These are phyloP conservation scores for Phytophthora quininea DNA, from an alignment of 352 stramenopile species.

Conservation along the genomic window DNA sequence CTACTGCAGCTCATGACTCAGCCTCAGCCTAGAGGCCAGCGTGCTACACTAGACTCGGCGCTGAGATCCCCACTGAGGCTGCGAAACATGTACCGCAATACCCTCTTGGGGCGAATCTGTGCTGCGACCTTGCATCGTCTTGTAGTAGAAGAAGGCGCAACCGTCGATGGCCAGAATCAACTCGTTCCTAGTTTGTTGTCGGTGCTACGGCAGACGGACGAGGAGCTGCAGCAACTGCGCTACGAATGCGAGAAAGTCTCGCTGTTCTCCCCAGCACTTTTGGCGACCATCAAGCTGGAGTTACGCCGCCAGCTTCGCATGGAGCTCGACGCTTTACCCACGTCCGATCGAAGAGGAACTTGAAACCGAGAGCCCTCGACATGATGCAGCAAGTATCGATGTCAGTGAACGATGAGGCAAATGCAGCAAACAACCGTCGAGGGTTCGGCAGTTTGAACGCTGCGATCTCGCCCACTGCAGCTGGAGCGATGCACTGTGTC, in stretches of 20 bases:
- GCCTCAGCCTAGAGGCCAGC: slow-evolving; percentile 13
- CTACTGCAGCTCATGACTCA: slow-evolving; percentile 48
- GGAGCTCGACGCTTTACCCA: slow-evolving; percentile 15
- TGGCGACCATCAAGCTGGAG: not conserved
- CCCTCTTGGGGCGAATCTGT: slow-evolving; percentile 52
- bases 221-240: slow-evolving; percentile 73
- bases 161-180: slow-evolving; percentile 38
- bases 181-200: slow-evolving; percentile 64
- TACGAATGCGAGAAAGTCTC: slow-evolving; percentile 81
- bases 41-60: slow-evolving; percentile 8
- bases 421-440: not conserved
- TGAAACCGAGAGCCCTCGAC: not conserved
- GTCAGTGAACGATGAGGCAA: not conserved
- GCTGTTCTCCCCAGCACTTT: slow-evolving; percentile 31
- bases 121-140: slow-evolving; percentile 73
- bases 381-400: not conserved
- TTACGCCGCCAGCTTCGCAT: slow-evolving; percentile 7
- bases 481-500: slow-evolving; percentile 50
- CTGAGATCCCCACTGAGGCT: slow-evolving; percentile 1
- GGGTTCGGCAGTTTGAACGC: slow-evolving; percentile 4
- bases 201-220: slow-evolving; percentile 60
- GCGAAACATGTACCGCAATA: slow-evolving; percentile 9
- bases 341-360: not conserved
- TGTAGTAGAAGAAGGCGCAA: slow-evolving; percentile 60
- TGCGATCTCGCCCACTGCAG: not conserved